Percentiles rank a stretch among this genome's conserved stretches.
Evolutionary conservation across 305 asterid species (phyloP).

Genomic region (Nicotiana rustica): DNA sequence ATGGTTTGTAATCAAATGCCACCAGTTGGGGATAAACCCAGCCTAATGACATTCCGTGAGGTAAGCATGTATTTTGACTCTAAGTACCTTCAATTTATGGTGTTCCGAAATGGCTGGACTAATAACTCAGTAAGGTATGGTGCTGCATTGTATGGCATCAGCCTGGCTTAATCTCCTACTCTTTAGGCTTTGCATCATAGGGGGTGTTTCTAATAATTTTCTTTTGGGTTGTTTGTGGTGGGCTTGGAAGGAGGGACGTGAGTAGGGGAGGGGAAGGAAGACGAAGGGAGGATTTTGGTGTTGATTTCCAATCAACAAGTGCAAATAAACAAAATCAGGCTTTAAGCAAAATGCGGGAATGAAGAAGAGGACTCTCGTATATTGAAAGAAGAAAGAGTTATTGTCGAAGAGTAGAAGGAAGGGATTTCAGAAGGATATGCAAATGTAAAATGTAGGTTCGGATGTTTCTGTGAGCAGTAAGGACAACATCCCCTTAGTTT

Average conservation of each 20-base stretch:
- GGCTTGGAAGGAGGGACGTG: neutral
- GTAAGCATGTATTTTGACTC: slow-evolving; percentile 48
- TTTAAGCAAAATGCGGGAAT: too few species aligned
- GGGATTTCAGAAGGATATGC: too few species aligned
- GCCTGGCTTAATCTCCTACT: slow-evolving; percentile 17
- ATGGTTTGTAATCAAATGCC: slow-evolving; percentile 99
- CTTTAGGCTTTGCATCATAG: neutral
- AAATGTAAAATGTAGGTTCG: too few species aligned
- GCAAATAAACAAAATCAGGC: too few species aligned
- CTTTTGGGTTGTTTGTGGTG: neutral
- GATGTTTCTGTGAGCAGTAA: too few species aligned
- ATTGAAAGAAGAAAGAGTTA: too few species aligned
- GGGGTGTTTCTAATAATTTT: neutral
- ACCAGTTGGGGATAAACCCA: slow-evolving; percentile 98
- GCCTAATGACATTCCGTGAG: slow-evolving; percentile 99
- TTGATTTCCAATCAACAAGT: too few species aligned
- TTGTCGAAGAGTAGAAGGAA: too few species aligned
- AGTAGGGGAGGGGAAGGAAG: too few species aligned
- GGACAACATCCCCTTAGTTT: too few species aligned
- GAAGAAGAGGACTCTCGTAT: too few species aligned
- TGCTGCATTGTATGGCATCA: neutral
- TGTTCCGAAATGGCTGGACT: slow-evolving; percentile 7
- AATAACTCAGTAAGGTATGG: slow-evolving; percentile 2
- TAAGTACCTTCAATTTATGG: neutral
- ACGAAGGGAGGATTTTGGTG: too few species aligned